These are phyloP conservation scores for Backusella parvicylindrica DNA, from an alignment of 192 early-diverging fungal genomes.

Conservation along the genomic window DNA sequence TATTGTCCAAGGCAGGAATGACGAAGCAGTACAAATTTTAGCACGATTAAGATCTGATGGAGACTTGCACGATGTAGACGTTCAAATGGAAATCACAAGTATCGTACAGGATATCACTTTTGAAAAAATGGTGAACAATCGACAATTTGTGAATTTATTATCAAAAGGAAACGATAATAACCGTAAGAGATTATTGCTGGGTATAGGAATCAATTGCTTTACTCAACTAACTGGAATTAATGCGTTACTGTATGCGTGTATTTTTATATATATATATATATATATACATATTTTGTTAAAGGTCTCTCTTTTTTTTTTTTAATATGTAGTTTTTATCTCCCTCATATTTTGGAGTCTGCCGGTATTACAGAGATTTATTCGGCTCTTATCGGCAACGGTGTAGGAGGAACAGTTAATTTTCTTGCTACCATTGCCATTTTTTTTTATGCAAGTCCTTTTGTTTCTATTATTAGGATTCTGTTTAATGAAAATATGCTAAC, in stretches of 20 bases:
- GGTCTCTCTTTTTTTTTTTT: background rate
- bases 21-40: conserved; percentile 55
- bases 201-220: conserved; percentile 53
- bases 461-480: background rate
- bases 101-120: conserved; percentile 52
- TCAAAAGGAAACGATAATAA: conserved; percentile 43
- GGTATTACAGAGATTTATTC: background rate
- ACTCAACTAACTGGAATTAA: conserved; percentile 81
- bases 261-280: background rate
- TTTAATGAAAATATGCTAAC: background rate
- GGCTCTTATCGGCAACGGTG: conserved; percentile 50
- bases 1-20: conserved; percentile 44
- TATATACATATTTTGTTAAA: background rate
- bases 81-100: conserved; percentile 52
- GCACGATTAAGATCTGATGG: conserved; percentile 49
- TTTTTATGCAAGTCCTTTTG: conserved; percentile 33
- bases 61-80: conserved; percentile 33
- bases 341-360: background rate
- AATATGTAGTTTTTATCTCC: background rate
- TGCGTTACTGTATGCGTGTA: conserved; percentile 53
- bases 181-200: conserved; percentile 47
- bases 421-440: conserved; percentile 73
- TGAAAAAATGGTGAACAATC: conserved; percentile 46
- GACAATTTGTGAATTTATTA: conserved; percentile 42
- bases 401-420: conserved; percentile 73